phyloP scores from a whole-genome alignment of 2,329 filamentous ascomycete species.

The Sporothrix euskadiensis region DNA sequence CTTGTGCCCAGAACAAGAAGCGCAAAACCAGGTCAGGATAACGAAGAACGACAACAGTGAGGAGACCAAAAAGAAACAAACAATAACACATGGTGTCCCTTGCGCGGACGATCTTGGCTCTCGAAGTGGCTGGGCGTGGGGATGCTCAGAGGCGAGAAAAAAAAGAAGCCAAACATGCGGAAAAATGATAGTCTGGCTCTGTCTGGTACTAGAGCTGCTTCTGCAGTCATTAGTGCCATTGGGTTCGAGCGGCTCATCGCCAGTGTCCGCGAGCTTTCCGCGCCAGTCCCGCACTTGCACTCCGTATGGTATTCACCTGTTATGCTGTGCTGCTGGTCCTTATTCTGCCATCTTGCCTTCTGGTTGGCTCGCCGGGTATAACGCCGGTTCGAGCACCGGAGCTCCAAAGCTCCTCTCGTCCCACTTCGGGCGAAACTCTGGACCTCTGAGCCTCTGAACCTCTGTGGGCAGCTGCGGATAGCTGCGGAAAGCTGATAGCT shows the following conservation, averaged over 20 bases:
- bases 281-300: neutral
- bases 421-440: neutral
- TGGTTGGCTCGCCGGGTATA: slow-evolving; percentile 11
- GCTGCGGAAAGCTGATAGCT: neutral
- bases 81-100: neutral
- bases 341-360: neutral
- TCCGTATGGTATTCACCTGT: neutral
- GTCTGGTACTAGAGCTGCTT: neutral
- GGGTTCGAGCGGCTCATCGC: neutral
- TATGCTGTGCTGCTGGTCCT: neutral
- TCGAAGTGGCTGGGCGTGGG: neutral
- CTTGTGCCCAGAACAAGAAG: neutral
- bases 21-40: neutral
- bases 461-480: neutral
- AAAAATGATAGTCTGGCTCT: neutral
- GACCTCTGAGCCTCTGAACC: neutral
- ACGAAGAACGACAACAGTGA: neutral
- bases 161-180: no score
- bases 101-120: neutral
- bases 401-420: slow-evolving; percentile 1
- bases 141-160: neutral
- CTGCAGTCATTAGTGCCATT: neutral
- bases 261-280: neutral
- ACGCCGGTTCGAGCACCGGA: neutral
- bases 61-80: neutral